Evolutionary conservation across 331 rosid genomes (phyloP), one percentile per base, ranked within the genome.

Genomic region (Saraca asoca): DNA sequence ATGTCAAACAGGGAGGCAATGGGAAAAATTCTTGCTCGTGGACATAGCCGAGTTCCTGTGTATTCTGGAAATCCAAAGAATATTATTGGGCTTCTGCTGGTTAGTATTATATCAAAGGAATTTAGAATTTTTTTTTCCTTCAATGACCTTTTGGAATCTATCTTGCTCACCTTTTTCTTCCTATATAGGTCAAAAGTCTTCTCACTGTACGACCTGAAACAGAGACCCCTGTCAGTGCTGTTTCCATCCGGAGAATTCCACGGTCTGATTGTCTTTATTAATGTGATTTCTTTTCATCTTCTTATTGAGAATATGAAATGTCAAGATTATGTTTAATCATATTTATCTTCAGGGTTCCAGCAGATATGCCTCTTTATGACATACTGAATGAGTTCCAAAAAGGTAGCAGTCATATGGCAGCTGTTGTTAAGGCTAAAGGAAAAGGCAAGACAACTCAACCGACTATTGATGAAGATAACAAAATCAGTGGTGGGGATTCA

Each of bases 391-490:
- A 94, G 75, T 94, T 94, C 80, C 99, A 94, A 60, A 94, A 94
- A 70, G 99, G 99, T 7, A 86, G 96, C 69, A 94, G 99, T 76
- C 99, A 94, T 73, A 90, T 94, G 99, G 99, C 99, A 56, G 97
- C 97, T 74, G 95, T 94, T 72, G 99, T 90, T 70, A 94, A 78
- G 77, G 73, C 81, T 12, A 85, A 74, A 65, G 92, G 82, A 51
- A 94, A 79, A 81, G 76, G 18, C 81, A 93, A 78, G 69, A 20
- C 42, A 9, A 71, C 45, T 79, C 83, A 59, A 42, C 78, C 83
- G 14, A 68, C 59, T 17, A 57, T 60, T 69, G 85, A 79, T 33
- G 89, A 73, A 46, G 87, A 68, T 57, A 72, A 71, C 39, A 75
- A 68, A 66, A 58, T 48, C 9, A 65, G 29, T 29, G 72, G 66